Evolutionary conservation across 2,329 filamentous ascomycete genomes (phyloP).

Genomic region (Ophiostoma australiae): DNA sequence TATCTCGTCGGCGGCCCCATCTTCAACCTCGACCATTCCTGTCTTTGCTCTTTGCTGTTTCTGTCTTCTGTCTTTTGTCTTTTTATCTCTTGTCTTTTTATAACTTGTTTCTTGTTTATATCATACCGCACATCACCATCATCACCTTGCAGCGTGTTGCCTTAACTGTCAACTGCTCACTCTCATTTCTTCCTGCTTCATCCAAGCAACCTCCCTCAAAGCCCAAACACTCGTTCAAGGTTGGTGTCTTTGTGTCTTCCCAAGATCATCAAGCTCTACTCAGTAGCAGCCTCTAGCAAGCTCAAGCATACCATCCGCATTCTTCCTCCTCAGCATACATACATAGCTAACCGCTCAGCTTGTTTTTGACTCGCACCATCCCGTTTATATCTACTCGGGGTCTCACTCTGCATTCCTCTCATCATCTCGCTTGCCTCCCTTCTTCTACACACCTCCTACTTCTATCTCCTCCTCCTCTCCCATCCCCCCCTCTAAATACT

Average conservation of each 20-base stretch:
- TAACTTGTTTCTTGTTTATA: neutral
- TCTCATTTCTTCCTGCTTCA: conserved; percentile 9
- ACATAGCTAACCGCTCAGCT: neutral
- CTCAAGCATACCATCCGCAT: neutral
- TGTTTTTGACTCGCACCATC: neutral
- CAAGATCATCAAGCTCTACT: neutral
- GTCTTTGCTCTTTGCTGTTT: conserved; percentile 11
- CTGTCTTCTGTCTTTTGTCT: conserved; percentile 1
- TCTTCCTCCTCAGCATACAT: neutral
- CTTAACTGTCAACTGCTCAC: neutral
- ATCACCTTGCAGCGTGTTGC: neutral
- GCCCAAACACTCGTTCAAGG: conserved; percentile 8
- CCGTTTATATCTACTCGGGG: conserved; percentile 6
- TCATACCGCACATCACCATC: neutral
- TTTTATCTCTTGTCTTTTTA: neutral
- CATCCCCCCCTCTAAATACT: neutral
- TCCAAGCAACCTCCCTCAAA: neutral
- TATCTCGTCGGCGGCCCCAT: conserved; percentile 26
- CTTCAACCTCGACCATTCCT: conserved; percentile 2
- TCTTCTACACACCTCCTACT: neutral
- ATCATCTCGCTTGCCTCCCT: neutral
- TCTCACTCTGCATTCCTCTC: conserved; percentile 3
- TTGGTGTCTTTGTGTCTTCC: neutral
- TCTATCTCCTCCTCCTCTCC: neutral
- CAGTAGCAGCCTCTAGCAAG: too few species aligned